Percentiles rank a stretch among this genome's conserved stretches.
phyloP scores from a whole-genome alignment of 2,329 filamentous ascomycete species.

The Fusarium sp. region DNA sequence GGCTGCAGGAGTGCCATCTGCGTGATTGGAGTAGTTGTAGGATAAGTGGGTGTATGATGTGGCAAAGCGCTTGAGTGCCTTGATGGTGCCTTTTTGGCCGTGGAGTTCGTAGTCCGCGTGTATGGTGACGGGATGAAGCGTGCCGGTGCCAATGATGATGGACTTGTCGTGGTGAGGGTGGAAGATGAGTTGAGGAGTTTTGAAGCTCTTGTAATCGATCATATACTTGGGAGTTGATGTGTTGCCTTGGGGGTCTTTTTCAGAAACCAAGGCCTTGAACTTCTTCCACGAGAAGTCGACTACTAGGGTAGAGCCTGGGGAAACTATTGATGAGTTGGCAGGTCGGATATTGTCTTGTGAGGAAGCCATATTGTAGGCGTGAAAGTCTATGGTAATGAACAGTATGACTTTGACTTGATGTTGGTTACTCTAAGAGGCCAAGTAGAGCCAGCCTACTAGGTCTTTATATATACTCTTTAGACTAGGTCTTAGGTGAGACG shows the following conservation, averaged over 20 bases:
- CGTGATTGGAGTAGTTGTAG: conserved; percentile 24
- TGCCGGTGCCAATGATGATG: conserved; percentile 24
- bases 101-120: conserved; percentile 38
- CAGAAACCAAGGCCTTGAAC: conserved; percentile 21
- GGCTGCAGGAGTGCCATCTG: conserved; percentile 14
- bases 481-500: not conserved
- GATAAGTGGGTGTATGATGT: conserved; percentile 42
- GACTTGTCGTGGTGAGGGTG: conserved; percentile 9
- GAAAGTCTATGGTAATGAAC: too few relatives aligned
- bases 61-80: conserved; percentile 32
- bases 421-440: not conserved
- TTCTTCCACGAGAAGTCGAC: conserved; percentile 39
- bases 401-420: too few relatives aligned
- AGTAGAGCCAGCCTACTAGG: not conserved
- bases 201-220: conserved; percentile 27
- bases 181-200: conserved; percentile 25
- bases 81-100: conserved; percentile 36
- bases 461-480: not conserved
- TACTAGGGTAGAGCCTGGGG: conserved; percentile 6
- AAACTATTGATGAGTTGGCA: not conserved
- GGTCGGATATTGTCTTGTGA: not conserved
- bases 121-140: conserved; percentile 36
- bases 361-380: not conserved
- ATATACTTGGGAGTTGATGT: conserved; percentile 24
- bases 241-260: conserved; percentile 8